phyloP scores from a whole-genome alignment of 495 filamentous ascomycete species.

The Penicillium subrubescens region DNA sequence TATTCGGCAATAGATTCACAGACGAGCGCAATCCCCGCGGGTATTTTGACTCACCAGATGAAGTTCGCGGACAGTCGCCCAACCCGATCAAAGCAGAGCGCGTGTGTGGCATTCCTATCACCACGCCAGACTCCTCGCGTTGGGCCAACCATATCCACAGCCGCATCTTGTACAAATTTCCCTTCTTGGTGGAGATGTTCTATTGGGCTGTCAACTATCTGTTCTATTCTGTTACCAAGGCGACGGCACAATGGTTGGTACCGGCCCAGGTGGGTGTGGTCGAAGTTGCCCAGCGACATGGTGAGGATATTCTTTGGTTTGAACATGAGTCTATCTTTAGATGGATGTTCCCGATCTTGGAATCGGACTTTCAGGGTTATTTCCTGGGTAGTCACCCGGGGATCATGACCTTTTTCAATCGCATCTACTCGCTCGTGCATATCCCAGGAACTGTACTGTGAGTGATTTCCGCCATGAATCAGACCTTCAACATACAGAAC shows the following conservation, averaged over 20 bases:
- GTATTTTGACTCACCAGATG: constrained; percentile 21
- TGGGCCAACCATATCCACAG: constrained; percentile 59
- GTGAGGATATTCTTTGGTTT: constrained; percentile 60
- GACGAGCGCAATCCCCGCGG: background rate
- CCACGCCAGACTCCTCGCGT: constrained; percentile 60
- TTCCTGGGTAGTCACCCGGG: constrained; percentile 59
- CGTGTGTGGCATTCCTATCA: constrained; percentile 44
- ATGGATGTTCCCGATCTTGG: constrained; percentile 57
- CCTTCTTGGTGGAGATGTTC: constrained; percentile 66
- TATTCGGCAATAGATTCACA: constrained; percentile 31
- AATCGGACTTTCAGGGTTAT: constrained; percentile 59
- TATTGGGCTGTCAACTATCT: constrained; percentile 72
- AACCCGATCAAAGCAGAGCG: constrained; percentile 33
- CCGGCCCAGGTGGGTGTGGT: constrained; percentile 57
- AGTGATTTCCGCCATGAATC: constrained; percentile 18
- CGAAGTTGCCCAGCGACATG: constrained; percentile 66
- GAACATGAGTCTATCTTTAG: constrained; percentile 57
- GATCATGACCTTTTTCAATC: constrained; percentile 61
- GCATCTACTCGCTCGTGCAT: constrained; percentile 64
- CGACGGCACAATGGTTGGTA: constrained; percentile 50
- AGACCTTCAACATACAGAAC: background rate
- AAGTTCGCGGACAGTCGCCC: constrained; percentile 30
- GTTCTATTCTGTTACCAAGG: constrained; percentile 63
- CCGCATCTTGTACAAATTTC: constrained; percentile 49
- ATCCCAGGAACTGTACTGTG: constrained; percentile 68